These are phyloP conservation scores for Rhizomucor pusillus DNA, from an alignment of 371 early-diverging fungal species.

Conservation along the genomic window DNA sequence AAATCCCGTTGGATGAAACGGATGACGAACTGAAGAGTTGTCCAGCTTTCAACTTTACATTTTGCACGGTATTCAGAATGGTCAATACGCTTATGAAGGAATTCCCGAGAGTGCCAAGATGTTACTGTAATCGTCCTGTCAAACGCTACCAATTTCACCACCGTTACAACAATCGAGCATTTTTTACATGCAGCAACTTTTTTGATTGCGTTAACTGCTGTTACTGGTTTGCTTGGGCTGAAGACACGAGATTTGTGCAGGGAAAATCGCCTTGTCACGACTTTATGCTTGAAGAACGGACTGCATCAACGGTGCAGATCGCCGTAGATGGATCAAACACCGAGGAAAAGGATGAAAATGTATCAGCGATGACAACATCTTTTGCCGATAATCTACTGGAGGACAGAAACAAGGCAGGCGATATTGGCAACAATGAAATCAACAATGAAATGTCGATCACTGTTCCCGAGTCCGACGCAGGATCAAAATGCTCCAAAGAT, in stretches of 20 bases:
- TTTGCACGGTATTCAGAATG: conserved; percentile 26
- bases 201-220: conserved; percentile 24
- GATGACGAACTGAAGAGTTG: conserved; percentile 31
- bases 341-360: too few species aligned
- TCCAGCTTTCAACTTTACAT: conserved; percentile 41
- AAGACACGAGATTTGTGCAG: conserved; percentile 18
- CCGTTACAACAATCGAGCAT: neutral
- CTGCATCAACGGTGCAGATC: too few species aligned
- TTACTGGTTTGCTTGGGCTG: conserved; percentile 24
- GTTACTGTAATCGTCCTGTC: conserved; percentile 13
- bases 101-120: conserved; percentile 4
- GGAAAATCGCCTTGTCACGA: neutral
- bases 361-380: too few species aligned
- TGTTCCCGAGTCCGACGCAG: too few species aligned
- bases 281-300: too few species aligned
- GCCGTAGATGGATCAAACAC: too few species aligned
- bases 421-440: too few species aligned
- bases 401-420: too few species aligned
- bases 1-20: conserved; percentile 8
- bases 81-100: conserved; percentile 13
- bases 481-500: too few species aligned
- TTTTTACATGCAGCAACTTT: conserved; percentile 19
- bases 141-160: neutral
- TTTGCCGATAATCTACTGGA: too few species aligned
- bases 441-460: too few species aligned